These are phyloP conservation scores for Blastobotrys apis DNA, from an alignment of 1,139 yeast genomes.

Conservation along the genomic window DNA sequence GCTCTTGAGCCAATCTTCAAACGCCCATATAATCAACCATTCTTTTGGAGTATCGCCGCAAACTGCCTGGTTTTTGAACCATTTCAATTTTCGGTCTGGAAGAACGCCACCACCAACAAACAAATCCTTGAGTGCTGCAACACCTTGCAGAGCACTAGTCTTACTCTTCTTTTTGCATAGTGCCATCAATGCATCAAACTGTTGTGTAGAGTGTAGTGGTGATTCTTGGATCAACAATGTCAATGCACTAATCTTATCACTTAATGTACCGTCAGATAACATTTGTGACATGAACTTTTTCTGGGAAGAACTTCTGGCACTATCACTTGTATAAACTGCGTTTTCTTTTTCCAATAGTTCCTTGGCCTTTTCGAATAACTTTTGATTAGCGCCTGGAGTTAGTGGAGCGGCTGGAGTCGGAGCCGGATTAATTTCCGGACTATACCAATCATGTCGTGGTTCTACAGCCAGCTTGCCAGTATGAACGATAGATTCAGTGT, in stretches of 20 bases:
- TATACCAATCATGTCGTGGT: constrained; percentile 72
- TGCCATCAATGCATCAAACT: constrained; percentile 69
- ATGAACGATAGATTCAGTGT: constrained; percentile 16
- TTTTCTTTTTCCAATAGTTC: constrained; percentile 66
- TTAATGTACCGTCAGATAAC: constrained; percentile 86
- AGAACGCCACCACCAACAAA: constrained; percentile 74
- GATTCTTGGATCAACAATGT: constrained; percentile 92
- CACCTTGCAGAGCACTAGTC: constrained; percentile 87
- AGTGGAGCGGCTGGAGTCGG: constrained; percentile 35
- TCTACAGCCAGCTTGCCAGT: constrained; percentile 53
- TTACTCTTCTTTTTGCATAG: constrained; percentile 90
- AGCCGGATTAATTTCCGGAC: constrained; percentile 16
- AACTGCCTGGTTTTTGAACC: constrained; percentile 74
- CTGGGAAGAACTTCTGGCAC: constrained; percentile 76
- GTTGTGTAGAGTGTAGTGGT: constrained; percentile 83
- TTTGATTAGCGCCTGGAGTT: constrained; percentile 48
- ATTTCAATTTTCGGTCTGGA: constrained; percentile 68
- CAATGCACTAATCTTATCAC: constrained; percentile 92
- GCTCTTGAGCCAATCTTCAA: constrained; percentile 83
- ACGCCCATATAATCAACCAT: constrained; percentile 71
- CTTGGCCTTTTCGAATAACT: constrained; percentile 64
- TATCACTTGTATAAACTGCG: constrained; percentile 60
- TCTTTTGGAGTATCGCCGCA: constrained; percentile 38
- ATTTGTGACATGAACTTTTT: constrained; percentile 86
- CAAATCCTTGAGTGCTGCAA: constrained; percentile 86